phyloP scores from a whole-genome alignment of 108 stramenopile genomes.

The Pseudonitzschia pungens region DNA sequence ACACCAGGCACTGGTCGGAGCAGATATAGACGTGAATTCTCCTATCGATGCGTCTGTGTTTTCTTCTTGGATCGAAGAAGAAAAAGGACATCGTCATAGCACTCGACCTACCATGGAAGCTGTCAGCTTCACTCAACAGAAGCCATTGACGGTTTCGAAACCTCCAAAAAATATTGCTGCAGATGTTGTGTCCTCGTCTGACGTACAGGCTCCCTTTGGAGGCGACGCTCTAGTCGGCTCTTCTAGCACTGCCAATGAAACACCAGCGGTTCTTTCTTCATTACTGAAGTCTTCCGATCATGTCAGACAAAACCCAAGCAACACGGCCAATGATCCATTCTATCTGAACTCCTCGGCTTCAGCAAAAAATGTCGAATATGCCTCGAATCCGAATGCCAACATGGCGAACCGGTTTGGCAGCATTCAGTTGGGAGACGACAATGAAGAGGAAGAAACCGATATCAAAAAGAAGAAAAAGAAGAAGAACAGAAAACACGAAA shows the following conservation, averaged over 20 bases:
- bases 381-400: slow-evolving; percentile 12
- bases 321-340: slow-evolving; percentile 63
- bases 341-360: slow-evolving; percentile 53
- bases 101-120: slow-evolving; percentile 42
- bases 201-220: not conserved
- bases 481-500: slow-evolving; percentile 45
- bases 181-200: slow-evolving; percentile 15
- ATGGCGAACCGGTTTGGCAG: slow-evolving; percentile 54
- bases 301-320: slow-evolving; percentile 18
- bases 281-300: slow-evolving; percentile 17
- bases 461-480: slow-evolving; percentile 75
- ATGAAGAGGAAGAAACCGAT: slow-evolving; percentile 42
- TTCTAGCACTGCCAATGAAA: not conserved
- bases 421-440: slow-evolving; percentile 62
- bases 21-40: slow-evolving; percentile 36
- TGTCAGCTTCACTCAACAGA: slow-evolving; percentile 57
- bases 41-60: slow-evolving; percentile 54
- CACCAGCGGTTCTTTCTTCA: not conserved
- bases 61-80: slow-evolving; percentile 43
- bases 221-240: not conserved
- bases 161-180: not conserved
- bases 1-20: slow-evolving; percentile 37
- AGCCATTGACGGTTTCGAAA: slow-evolving; percentile 18
- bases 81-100: slow-evolving; percentile 27
- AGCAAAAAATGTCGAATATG: not conserved